Conservation (phyloP, 192 early-diverging fungal species). For the Dissophora ornata region DNA sequence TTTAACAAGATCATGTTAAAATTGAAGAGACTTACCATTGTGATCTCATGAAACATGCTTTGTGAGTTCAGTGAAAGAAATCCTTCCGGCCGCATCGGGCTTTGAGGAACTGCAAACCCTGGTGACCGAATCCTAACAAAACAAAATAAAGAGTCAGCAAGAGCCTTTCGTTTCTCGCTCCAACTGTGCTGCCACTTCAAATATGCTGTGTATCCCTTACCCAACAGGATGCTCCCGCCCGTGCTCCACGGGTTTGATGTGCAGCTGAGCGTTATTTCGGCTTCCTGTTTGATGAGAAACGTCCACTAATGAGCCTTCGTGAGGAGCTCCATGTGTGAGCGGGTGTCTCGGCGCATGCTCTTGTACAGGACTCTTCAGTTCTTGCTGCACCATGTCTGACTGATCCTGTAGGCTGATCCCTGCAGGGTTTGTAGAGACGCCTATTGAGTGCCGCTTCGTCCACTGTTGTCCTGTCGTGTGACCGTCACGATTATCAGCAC, state of each 20-base stretch:
- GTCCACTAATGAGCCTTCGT: not conserved
- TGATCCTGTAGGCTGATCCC: conserved; percentile 33
- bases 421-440: conserved; percentile 33
- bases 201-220: not conserved
- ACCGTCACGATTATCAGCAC: not conserved
- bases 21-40: conserved; percentile 52
- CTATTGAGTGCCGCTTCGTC: conserved; percentile 19
- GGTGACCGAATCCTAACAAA: conserved; percentile 24
- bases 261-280: not conserved
- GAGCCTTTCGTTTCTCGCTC: too few relatives aligned
- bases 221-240: conserved; percentile 9
- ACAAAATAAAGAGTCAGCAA: not conserved
- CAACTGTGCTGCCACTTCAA: too few relatives aligned
- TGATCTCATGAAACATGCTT: conserved; percentile 63
- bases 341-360: not conserved
- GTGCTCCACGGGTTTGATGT: conserved; percentile 6
- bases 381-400: conserved; percentile 32
- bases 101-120: conserved; percentile 27
- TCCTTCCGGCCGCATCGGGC: conserved; percentile 31
- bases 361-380: conserved; percentile 33
- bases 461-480: conserved; percentile 5
- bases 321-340: not conserved
- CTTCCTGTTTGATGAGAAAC: not conserved
- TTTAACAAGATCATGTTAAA: too few relatives aligned
- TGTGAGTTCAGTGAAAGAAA: conserved; percentile 25